phyloP scores from a whole-genome alignment of 2,329 filamentous ascomycete genomes.

The Thermomyces lanuginosus region DNA sequence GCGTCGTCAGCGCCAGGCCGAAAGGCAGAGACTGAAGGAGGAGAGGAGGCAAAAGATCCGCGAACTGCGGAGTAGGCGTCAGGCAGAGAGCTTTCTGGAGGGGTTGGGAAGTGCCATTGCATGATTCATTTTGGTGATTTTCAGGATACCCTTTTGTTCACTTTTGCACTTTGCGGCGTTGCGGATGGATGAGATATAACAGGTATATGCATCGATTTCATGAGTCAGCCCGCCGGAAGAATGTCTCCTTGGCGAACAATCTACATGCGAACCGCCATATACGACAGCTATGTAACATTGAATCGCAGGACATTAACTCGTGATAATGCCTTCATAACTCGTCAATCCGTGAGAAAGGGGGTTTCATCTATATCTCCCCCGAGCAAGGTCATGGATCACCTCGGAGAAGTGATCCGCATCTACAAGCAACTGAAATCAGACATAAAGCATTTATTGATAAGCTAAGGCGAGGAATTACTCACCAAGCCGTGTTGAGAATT shows the following conservation, averaged over 20 bases:
- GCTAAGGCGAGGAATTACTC: conserved; percentile 5
- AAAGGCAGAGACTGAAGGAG: conserved; percentile 47
- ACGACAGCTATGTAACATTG: too few species aligned
- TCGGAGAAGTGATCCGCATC: conserved; percentile 25
- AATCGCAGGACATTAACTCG: conserved; percentile 1
- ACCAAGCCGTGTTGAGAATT: conserved; percentile 21
- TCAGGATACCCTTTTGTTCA: too few species aligned
- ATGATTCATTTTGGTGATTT: too few species aligned
- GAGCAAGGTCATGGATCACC: conserved; percentile 16
- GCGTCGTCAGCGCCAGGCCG: conserved; percentile 41
- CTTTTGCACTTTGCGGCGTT: too few species aligned
- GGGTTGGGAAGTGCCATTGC: conserved; percentile 32
- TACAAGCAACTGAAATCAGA: conserved; percentile 7
- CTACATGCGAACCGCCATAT: too few species aligned
- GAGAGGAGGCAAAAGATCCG: conserved; percentile 33
- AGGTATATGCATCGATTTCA: too few species aligned
- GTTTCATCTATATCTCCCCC: background rate
- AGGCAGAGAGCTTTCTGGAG: conserved; percentile 58
- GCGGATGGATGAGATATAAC: too few species aligned
- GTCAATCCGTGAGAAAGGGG: background rate
- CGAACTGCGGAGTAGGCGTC: conserved; percentile 44
- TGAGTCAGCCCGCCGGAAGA: too few species aligned
- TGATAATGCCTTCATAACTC: conserved; percentile 1
- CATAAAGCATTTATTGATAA: conserved; percentile 5
- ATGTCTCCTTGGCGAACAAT: too few species aligned